phyloP scores from a whole-genome alignment of 2,329 filamentous ascomycete genomes.

The Sphaerulina populicola region DNA sequence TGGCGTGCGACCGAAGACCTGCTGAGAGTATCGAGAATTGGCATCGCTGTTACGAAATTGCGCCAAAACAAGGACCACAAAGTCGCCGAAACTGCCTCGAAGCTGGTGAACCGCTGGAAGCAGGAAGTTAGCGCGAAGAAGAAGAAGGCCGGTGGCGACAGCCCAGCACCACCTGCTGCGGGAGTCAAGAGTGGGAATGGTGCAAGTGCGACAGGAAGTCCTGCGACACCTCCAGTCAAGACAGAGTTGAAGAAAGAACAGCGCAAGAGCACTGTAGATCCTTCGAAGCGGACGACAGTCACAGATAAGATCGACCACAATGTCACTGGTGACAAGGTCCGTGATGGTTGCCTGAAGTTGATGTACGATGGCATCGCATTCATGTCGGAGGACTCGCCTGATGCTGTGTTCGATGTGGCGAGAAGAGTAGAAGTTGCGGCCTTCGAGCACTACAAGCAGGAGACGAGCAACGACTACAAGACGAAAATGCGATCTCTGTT shows the following conservation, averaged over 20 bases:
- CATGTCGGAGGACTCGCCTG: slow-evolving; percentile 54
- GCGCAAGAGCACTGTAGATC: slow-evolving; percentile 48
- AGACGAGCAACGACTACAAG: slow-evolving; percentile 66
- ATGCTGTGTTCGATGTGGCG: slow-evolving; percentile 57
- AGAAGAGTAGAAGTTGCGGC: slow-evolving; percentile 71
- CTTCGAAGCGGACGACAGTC: slow-evolving; percentile 73
- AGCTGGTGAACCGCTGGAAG: slow-evolving; percentile 84
- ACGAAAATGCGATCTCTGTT: slow-evolving; percentile 86
- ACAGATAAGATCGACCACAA: slow-evolving; percentile 71
- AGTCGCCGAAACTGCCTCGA: slow-evolving; percentile 65
- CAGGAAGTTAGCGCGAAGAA: slow-evolving; percentile 57
- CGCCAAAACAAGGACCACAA: slow-evolving; percentile 67
- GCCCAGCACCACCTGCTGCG: slow-evolving; percentile 38
- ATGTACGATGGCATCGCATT: slow-evolving; percentile 87
- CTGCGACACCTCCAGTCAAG: slow-evolving; percentile 35
- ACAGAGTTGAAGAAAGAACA: slow-evolving; percentile 36
- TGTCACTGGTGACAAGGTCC: slow-evolving; percentile 62
- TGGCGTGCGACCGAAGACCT: slow-evolving; percentile 81
- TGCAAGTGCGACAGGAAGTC: slow-evolving; percentile 36
- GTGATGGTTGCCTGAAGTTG: slow-evolving; percentile 80
- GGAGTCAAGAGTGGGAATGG: slow-evolving; percentile 29
- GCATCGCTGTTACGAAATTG: slow-evolving; percentile 77
- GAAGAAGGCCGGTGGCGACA: slow-evolving; percentile 33
- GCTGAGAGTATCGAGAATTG: slow-evolving; percentile 82
- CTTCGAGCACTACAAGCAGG: slow-evolving; percentile 59